Evolutionary conservation across 2,329 filamentous ascomycete genomes (phyloP), one percentile per base, ranked within the genome.

Genomic region (Venturia asperata): DNA sequence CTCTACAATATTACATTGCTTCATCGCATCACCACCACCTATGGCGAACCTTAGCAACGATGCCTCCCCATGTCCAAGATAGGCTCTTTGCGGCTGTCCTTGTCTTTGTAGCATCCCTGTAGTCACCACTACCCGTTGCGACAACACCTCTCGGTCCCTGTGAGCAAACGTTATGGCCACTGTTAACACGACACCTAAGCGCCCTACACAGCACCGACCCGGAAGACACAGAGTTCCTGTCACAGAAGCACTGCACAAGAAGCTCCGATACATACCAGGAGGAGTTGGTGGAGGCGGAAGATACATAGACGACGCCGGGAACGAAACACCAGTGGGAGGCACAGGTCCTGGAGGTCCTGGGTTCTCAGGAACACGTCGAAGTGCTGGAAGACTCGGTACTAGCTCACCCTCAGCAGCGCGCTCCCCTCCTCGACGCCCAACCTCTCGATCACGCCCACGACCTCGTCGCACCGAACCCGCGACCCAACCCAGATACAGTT

Each of bases 271-370:
- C 78, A 84, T 95, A 61, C 91, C 93, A 42, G 92, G 92, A 61
- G 92, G 91, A 3, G 88, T 91, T 66, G 91, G 91, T 47, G 92
- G 92, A 58, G 91, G 92, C 66, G 91, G 92, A 24, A 82, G 92
- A 73, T 96, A 92, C 75, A 81, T 94, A 43, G 90, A 95, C 70
- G 82, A 87, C 65, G 85, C 91, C 42, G 83, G 84, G 63, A 79
- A 82, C 67, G 85, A 88, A 68, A 83, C 82, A 52, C 82, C 82
- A 52, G 80, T 82, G 71, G 76, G 78, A 71, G 77, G 78, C 71
- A 79, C 78, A 73, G 74, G 78, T 70, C 73, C 78, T 61, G 78
- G 77, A 71, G 75, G 81, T 70, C 79, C 81, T 72, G 78, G 80
- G 75, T 72, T 82, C 75, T 72, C 80, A 73, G 76, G 79, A 64